Evolutionary conservation across 192 early-diverging fungal species (phyloP).

Genomic region (Backusella circina): DNA sequence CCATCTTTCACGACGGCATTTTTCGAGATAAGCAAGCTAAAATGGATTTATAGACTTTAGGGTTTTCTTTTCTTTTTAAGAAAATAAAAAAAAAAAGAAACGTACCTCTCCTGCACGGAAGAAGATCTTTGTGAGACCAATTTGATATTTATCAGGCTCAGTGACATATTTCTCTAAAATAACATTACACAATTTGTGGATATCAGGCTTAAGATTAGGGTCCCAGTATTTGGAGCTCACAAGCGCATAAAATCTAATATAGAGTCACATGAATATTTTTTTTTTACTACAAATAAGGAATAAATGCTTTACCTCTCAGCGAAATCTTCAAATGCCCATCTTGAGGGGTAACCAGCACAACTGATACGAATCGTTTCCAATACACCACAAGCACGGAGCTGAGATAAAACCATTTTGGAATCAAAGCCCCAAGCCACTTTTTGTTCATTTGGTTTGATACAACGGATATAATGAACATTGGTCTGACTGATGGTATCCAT

Average conservation of each 20-base stretch:
- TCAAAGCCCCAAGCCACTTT: conserved; percentile 93
- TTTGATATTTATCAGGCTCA: conserved; percentile 84
- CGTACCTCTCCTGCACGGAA: conserved; percentile 90
- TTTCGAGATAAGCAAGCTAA: conserved; percentile 79
- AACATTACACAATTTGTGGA: conserved; percentile 51
- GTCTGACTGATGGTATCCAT: conserved; percentile 95
- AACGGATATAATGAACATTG: conserved; percentile 96
- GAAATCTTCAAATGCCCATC: conserved; percentile 87
- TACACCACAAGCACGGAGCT: conserved; percentile 97
- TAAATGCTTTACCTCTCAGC: conserved; percentile 63
- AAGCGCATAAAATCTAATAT: conserved; percentile 45
- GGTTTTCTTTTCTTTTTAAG: background rate
- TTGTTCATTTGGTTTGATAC: conserved; percentile 97
- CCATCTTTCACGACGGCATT: conserved; percentile 82
- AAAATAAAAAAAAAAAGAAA: background rate
- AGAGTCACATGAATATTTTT: background rate
- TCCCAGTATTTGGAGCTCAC: conserved; percentile 49
- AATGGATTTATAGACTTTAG: too few relatives aligned
- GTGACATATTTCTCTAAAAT: conserved; percentile 66
- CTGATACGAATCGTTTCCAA: conserved; percentile 98
- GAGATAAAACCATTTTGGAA: conserved; percentile 87
- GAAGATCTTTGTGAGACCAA: conserved; percentile 97
- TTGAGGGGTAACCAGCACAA: conserved; percentile 94
- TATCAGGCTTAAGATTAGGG: conserved; percentile 41
- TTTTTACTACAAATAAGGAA: background rate